Base-by-base conservation (phyloP, 2,329 filamentous ascomycete genomes). In the Penicillium sp. region DNA sequence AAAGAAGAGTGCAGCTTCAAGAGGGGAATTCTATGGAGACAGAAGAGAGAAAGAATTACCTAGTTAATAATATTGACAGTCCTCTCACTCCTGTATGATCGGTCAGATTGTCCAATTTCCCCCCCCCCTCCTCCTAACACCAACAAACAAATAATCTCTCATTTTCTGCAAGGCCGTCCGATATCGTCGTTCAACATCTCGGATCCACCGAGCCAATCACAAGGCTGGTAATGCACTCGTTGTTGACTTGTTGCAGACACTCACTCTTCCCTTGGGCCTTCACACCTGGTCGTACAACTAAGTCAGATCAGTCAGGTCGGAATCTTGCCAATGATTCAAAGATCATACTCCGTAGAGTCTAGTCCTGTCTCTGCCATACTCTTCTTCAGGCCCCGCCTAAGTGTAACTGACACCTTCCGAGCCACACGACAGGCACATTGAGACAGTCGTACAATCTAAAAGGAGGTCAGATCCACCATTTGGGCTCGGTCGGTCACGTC, bases 131-230 rank as follows among this genome's bases (percentile, higher is more conserved):
- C 10, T 7, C 13, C 26, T 4, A 10, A n/a, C 33, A 24, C 13
- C 44, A 47, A 10, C 44, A n/a, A 45, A 47, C 13, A 15, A 17
- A 33, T 12, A 12, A 33, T 33, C 12, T 33, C 30, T 33, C 22
- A 28, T 10, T 30, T 37, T 37, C 45, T 49, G 45, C 45, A 49
- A n/a, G 45, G 15, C 26, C 24, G 45, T 17, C 45, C 45, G 45
- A 49, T 49, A 35, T 51, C 47, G 47, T 30, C 44, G 35, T 12
- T 50, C 47, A 28, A 50, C 17, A 17, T 28, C 15, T 19, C 28
- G 28, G 47, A 50, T 50, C 26, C 47, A 51, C n/a, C 26, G 17
- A 35, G 28, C 47, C 47, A 51, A 51, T 51, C 47, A 51, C 28
- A 51, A 0, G 6, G 17, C 3, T 30, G n/a, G 6, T 10, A 51